These are phyloP conservation scores for Rhodotorula sp. DNA, from an alignment of 1,284 basidiomycete species.

Conservation along the genomic window DNA sequence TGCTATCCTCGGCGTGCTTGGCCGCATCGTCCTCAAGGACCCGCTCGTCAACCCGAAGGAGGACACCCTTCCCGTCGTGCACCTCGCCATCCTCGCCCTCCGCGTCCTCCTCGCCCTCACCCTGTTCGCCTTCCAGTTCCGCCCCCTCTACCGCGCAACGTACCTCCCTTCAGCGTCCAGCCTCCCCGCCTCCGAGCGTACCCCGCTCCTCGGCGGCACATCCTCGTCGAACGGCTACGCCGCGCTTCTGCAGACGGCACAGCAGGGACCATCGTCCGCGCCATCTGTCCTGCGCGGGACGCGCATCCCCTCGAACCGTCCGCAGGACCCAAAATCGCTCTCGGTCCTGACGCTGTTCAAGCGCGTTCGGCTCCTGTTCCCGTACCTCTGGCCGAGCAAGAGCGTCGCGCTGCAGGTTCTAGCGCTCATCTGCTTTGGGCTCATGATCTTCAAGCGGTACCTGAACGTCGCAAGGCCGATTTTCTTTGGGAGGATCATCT, in stretches of 20 bases:
- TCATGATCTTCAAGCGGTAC: constrained; percentile 56
- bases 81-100: constrained; percentile 28
- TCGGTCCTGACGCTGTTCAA: constrained; percentile 39
- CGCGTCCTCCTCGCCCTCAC: constrained; percentile 30
- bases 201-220: constrained; percentile 23
- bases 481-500: constrained; percentile 68
- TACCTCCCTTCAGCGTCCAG: constrained; percentile 1
- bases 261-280: background rate
- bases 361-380: constrained; percentile 56
- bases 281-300: constrained; percentile 28
- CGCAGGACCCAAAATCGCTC: constrained; percentile 31
- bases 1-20: constrained; percentile 26
- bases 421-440: constrained; percentile 52
- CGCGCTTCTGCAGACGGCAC: background rate
- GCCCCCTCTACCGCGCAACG: constrained; percentile 21
- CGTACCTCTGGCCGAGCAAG: constrained; percentile 80
- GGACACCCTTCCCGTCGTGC: constrained; percentile 19
- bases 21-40: constrained; percentile 25
- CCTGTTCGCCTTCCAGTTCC: constrained; percentile 32
- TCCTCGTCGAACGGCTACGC: background rate
- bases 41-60: background rate
- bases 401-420: constrained; percentile 66
- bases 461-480: constrained; percentile 74
- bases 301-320: constrained; percentile 32
- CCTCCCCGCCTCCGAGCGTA: constrained; percentile 15